Conservation (phyloP, 2,329 filamentous ascomycete species). For the Aspergillus sp. region DNA sequence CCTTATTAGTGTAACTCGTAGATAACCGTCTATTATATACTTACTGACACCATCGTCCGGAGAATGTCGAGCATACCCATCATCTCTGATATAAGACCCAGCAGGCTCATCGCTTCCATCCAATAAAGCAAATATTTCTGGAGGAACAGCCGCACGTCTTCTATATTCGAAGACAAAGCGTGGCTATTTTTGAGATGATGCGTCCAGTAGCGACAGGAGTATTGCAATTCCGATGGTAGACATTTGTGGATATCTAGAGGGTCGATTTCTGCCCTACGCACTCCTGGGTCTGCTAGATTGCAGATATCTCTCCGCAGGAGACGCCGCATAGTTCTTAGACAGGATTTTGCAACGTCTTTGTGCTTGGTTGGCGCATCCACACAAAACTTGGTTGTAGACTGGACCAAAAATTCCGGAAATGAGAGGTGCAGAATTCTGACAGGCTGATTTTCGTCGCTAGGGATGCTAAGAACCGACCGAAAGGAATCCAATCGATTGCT, state of each 20-base stretch:
- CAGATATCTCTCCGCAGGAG: conserved; percentile 20
- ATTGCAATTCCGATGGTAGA: conserved; percentile 23
- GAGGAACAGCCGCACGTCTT: conserved; percentile 15
- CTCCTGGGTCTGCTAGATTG: conserved; percentile 7
- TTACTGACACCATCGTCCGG: neutral
- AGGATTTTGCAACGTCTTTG: conserved; percentile 20
- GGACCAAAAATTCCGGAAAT: conserved; percentile 9
- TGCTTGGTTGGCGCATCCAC: conserved; percentile 15
- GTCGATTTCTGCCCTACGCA: conserved; percentile 7
- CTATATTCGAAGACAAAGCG: neutral
- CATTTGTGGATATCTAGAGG: neutral
- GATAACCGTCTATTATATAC: neutral
- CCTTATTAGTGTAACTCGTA: neutral
- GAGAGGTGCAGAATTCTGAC: conserved; percentile 4
- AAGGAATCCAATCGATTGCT: neutral
- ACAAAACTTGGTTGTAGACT: neutral
- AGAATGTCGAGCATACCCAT: conserved; percentile 5
- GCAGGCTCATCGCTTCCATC: conserved; percentile 24
- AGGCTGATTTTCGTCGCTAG: neutral
- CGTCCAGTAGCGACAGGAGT: conserved; percentile 31
- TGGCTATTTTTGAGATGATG: conserved; percentile 22
- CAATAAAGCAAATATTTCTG: conserved; percentile 25
- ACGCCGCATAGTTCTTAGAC: conserved; percentile 19
- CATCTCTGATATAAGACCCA: conserved; percentile 18
- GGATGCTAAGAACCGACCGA: conserved; percentile 1